Evolutionary conservation across 139 green algal genomes (phyloP), one percentile per base, ranked within the genome.

Genomic region (Raphidocelis subcapitata): DNA sequence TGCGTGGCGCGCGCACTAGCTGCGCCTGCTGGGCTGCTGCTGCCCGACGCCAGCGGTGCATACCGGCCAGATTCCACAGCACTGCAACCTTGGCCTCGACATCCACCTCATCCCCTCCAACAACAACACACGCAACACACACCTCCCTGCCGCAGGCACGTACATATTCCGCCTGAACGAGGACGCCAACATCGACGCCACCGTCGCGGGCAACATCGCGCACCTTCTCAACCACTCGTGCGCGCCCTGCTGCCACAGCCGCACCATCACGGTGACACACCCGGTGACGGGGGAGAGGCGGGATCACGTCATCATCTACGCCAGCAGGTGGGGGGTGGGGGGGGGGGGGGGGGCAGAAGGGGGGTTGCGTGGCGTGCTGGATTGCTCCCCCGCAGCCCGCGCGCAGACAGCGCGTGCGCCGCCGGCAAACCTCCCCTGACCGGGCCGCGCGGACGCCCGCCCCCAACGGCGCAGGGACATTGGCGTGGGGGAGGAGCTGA

Each of bases 151-250:
- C 8, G 12, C 62, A 78, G 72, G 92, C 55, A 97, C 91, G 15
- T 97, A 97, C 68, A 88, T 98, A 33, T 98, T 98, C 79, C 47
- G 69, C 32, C 74, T 94, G 24, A 79, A 84, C 60, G 69, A 74
- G 15, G 46, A 73, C 23, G 51, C 66, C 28, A 76, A 71, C 69
- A 85, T 94, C 24, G 89, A 94, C 62, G 88, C 89, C 54, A 94
- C 89, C 1, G 68, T 81, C 29, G 57, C 82, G 33, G 94, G 88
- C 72, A 85, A 85, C 64, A 82, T 86, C 56, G 84, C 91, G 14
- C 81, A 90, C 83, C 84, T 98, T 54, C 85, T 98, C 61, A 98
- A 98, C 86, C 94, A 98, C 85, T 89, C 83, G 62, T 98, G 94
- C 79, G 73, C 87, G 21, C 87, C 90, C 26, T 94, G 90, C 80